Evolutionary conservation across 257 asterid genomes (phyloP), one percentile per base, ranked within the genome.

Genomic region (Solanum infundibuliforme): DNA sequence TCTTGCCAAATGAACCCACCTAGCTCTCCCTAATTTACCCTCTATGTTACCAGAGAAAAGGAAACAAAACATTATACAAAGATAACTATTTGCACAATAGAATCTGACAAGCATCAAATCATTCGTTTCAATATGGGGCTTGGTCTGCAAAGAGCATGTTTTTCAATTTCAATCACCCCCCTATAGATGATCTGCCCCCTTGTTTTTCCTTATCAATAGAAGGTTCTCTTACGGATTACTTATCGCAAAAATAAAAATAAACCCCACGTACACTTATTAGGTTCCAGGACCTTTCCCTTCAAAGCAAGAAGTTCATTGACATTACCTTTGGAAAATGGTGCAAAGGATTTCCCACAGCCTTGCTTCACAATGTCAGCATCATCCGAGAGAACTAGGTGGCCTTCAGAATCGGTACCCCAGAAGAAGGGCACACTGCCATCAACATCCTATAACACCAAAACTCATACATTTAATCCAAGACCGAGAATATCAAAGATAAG

Each of bases 391-490:
- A 97, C 98, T 36, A 95, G 94, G 86, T 93, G 89, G 87, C 98
- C 98, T 86, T 94, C 98, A 11, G 96, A 92, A 92, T 95, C 98
- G 38, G 94, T 88, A 85, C 98, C 99, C 99, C 98, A 95, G 90
- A 91, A 95, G 88, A 95, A 95, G 35, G 98, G 96, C 8, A 95
- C 95, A 85, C 92, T 94, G 71, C 96, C 97, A 90, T 95, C 98
- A 69, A 88, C 88, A 89, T 93, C 98, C 98, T 96, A 86, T n/a
- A 86, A 38, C 83, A 81, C 86, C 43, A 14, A 48, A 86, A 86
- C 72, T 52, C 65, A 20, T 86, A 35, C 36, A 8, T 7, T 29
- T 88, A 48, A 88, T 60, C 32, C 38, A 55, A 16, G 69, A 41
- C 85, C 77, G 38, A 89, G 83, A 69, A 72, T 11, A 79, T 12